Evolutionary conservation across 352 stramenopile species (phyloP), one percentile per base, ranked within the genome.

Genomic region (Phytophthora palmivora): DNA sequence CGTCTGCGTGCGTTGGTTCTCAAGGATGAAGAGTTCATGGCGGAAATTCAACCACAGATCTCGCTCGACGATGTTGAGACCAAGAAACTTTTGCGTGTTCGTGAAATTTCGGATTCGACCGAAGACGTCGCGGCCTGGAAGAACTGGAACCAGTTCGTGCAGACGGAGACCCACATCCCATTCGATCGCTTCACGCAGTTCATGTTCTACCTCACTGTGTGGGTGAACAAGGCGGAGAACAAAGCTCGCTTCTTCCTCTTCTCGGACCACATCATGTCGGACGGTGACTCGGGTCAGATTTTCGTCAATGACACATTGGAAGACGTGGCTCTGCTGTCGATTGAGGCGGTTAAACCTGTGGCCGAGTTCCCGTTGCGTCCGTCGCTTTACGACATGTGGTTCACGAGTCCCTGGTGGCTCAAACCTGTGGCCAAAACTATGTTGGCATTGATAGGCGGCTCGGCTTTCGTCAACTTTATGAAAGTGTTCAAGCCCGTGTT

Each of bases 181-280:
- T 82, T 78, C 37, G 78, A 89, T 49, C 77, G 75, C 14, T 79
- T 65, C 55, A 60, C 46, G 14, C 46, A 86, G 50, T 82, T 87
- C 53, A 73, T 74, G 47, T 89, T 82, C 43, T 70, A 76, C 38
- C 43, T 84, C 18, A 78, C 70, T 0, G 57, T 80, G 16, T 86
- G 77, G 75, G 58, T 81, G 0, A 73, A 84, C 42, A 50, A 19
- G 10, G 32, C 42, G 0, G 49, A 82, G 18, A 24, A 63, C 34
- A 58, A 63, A 5, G 72, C 42, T 26, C 74, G 75, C 0, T 69
- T 88, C 37, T 62, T 84, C 43, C 56, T 88, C 21, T 85, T 85
- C 59, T 78, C 78, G 1, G 81, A 90, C 51, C 76, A 84, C 59
- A 78, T 79, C 55, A 81, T 90, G 76, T 84, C 76, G 26, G 81